phyloP scores from a whole-genome alignment of 192 early-diverging fungal species.

The Gorgonomyces haynaldii region DNA sequence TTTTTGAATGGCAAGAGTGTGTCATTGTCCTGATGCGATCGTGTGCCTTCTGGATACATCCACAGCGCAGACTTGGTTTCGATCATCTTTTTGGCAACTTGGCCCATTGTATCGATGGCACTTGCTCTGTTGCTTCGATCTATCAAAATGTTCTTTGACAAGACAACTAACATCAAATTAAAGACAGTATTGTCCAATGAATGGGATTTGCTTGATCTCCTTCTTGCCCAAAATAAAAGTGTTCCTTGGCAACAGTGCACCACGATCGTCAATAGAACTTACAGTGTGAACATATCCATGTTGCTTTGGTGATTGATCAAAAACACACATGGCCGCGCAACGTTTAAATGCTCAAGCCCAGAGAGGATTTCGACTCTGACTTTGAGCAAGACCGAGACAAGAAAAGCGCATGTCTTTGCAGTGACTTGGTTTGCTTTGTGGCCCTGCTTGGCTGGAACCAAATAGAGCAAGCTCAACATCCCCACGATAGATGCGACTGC shows the following conservation, averaged over 20 bases:
- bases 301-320: conserved; percentile 64
- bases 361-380: conserved; percentile 11
- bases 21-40: conserved; percentile 57
- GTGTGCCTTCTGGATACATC: conserved; percentile 89
- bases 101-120: conserved; percentile 63
- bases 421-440: too few species aligned
- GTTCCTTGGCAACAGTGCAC: background rate
- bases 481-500: too few species aligned
- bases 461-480: too few species aligned
- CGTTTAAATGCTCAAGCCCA: conserved; percentile 11
- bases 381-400: too few species aligned
- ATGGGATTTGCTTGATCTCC: conserved; percentile 1
- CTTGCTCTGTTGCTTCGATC: conserved; percentile 67
- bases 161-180: background rate
- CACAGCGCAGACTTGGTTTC: conserved; percentile 63
- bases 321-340: conserved; percentile 11
- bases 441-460: too few species aligned
- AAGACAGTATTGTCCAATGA: conserved; percentile 7
- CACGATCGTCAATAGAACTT: background rate
- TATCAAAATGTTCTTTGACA: conserved; percentile 68
- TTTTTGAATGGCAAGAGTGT: conserved; percentile 87
- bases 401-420: too few species aligned
- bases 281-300: conserved; percentile 56
- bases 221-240: conserved; percentile 30
- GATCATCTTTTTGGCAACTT: conserved; percentile 63